A percentile compares a stretch with the other conserved stretches of the same genome.
Evolutionary conservation across 2,329 filamentous ascomycete genomes (phyloP).

Genomic region (Emmonsiellopsis sp.): DNA sequence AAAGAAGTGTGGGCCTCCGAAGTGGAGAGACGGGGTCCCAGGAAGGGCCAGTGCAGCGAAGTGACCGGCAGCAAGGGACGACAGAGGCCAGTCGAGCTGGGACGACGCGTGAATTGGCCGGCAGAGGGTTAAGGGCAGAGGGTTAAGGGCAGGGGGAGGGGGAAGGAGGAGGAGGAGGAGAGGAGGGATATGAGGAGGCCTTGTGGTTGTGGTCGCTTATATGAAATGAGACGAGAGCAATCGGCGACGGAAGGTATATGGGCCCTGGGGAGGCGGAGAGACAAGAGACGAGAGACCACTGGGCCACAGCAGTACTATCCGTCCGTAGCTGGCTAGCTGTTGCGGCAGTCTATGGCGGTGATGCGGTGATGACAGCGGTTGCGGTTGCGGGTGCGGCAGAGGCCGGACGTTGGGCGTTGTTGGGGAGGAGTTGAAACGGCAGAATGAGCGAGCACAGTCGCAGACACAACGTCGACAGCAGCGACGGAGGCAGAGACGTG

Average conservation of each 20-base stretch:
- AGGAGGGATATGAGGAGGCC: neutral
- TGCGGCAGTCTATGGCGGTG: neutral
- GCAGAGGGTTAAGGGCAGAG: neutral
- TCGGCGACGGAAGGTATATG: neutral
- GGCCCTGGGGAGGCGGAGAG: neutral
- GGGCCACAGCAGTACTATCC: neutral
- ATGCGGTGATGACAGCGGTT: neutral
- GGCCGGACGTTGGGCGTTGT: too few relatives aligned
- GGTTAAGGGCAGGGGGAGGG: neutral
- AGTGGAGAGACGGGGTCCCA: neutral
- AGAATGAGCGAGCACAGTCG: too few relatives aligned
- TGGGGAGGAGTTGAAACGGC: too few relatives aligned
- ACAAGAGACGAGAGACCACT: neutral
- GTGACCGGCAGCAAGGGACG: neutral
- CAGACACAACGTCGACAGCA: too few relatives aligned
- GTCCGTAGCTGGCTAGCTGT: too few relatives aligned
- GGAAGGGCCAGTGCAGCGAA: neutral
- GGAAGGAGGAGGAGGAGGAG: neutral
- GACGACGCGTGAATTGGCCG: neutral
- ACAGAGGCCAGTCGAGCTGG: neutral
- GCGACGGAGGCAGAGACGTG: too few relatives aligned
- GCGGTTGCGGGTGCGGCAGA: too few relatives aligned
- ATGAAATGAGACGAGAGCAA: constrained; percentile 3
- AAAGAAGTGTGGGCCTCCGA: neutral
- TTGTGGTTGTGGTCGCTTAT: neutral